These are phyloP conservation scores for Claviceps spartinae DNA, from an alignment of 2,329 filamentous ascomycete genomes.

Conservation along the genomic window DNA sequence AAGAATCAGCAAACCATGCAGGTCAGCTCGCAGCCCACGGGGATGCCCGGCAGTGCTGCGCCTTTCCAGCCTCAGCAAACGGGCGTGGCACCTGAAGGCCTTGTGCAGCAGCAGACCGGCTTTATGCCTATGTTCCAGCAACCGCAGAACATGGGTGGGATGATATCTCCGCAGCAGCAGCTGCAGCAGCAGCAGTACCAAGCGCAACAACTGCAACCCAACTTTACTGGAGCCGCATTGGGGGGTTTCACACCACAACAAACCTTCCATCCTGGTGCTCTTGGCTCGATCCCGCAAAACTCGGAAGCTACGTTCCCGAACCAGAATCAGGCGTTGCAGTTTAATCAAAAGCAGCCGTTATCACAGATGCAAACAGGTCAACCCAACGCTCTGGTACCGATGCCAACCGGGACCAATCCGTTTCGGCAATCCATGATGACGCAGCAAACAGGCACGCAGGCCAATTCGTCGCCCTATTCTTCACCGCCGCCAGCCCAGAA, in stretches of 20 bases:
- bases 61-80: constrained; percentile 27
- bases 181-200: constrained; percentile 4
- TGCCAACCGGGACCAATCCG: constrained; percentile 57
- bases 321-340: constrained; percentile 12
- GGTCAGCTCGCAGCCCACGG: constrained; percentile 23
- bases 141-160: constrained; percentile 14
- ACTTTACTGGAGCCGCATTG: constrained; percentile 61
- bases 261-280: constrained; percentile 36
- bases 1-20: constrained; percentile 67
- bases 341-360: constrained; percentile 11
- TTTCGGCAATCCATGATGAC: constrained; percentile 85
- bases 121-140: constrained; percentile 17
- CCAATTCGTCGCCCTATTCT: constrained; percentile 16
- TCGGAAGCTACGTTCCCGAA: constrained; percentile 36
- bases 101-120: constrained; percentile 15
- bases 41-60: constrained; percentile 19
- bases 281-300: constrained; percentile 46
- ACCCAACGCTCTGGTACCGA: constrained; percentile 27
- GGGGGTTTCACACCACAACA: constrained; percentile 64
- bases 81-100: constrained; percentile 15
- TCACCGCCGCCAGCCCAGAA: constrained; percentile 27
- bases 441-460: constrained; percentile 37
- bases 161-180: constrained; percentile 16
- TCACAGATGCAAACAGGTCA: constrained; percentile 20
- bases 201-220: constrained; percentile 28